Base-by-base conservation (phyloP, 495 filamentous ascomycete species). In the Podospora tetraspora region DNA sequence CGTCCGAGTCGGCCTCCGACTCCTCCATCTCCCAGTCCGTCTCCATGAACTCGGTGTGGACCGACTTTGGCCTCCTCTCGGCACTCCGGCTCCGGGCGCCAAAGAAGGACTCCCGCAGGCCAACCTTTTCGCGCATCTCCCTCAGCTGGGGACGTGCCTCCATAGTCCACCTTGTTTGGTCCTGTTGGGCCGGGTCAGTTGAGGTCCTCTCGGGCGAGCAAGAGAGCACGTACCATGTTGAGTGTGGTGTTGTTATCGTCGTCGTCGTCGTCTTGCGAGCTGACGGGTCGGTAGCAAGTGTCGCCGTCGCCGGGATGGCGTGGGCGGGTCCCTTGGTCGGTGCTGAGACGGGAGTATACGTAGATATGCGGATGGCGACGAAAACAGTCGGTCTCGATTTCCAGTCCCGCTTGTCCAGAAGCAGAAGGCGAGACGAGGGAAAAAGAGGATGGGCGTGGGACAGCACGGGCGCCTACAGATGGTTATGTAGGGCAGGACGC, bases 11-110 rank as follows among this genome's bases (percentile, higher is more conserved):
- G 27, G 89, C 74, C 21, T 80, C 77, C 56, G 85, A 87, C 10
- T 88, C 84, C 64, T 91, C 89, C 23, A 75, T 75, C 63, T 78
- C 89, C 57, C 86, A 89, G 62, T 95, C 92, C 37, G 90, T 90
- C 73, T 93, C 91, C 73, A 87, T 86, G 68, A 91, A 87, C 64
- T 92, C 89, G 21, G 89, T 93, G 27, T 87, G 84, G 24, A 87
- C 80, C 37, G 91, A 93, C 52, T 81, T 72, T 61, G 88, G 87
- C 66, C 87, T 77, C 59, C 73, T 72, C 70, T 78, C 76, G 9
- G 71, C 68, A 73, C 79, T 83, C 70, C 61, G 32, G 1, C 57
- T 66, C 23, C 74, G 57, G 43, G 16, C 16, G 43, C 43, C 43
- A 73, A 85, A 85, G 69, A 84, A 84, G 52, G 79, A 73, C 73